A percentile compares a stretch with the other conserved stretches of the same genome.
Evolutionary conservation across 2,329 filamentous ascomycete species (phyloP).

Genomic region (Paracoccidioides lutzii): DNA sequence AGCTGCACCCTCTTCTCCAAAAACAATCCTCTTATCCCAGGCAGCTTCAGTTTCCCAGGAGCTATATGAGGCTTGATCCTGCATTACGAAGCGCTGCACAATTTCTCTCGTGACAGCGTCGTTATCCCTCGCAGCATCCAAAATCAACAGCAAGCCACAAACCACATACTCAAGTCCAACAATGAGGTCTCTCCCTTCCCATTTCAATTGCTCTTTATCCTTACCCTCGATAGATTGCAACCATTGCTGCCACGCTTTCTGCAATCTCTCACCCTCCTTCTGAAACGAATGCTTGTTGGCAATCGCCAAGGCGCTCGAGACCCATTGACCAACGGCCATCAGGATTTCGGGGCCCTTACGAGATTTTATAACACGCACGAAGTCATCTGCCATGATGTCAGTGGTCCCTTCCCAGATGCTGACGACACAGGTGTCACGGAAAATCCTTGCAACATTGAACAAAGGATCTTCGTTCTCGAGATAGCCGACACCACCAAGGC

Average conservation of each 20-base stretch:
- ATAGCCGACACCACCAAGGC: conserved; percentile 21
- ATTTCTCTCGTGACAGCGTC: conserved; percentile 20
- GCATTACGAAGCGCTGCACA: conserved; percentile 8
- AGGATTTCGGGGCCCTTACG: conserved; percentile 10
- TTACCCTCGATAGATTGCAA: conserved; percentile 5
- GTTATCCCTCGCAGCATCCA: conserved; percentile 23
- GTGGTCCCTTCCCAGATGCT: conserved; percentile 62
- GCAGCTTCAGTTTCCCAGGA: conserved; percentile 9
- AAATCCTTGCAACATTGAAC: conserved; percentile 54
- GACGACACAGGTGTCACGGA: conserved; percentile 50
- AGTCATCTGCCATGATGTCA: conserved; percentile 48
- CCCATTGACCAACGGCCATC: conserved; percentile 24
- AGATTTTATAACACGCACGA: conserved; percentile 32
- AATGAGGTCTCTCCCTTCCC: conserved; percentile 20
- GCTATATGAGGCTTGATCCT: neutral
- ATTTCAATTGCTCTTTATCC: conserved; percentile 18
- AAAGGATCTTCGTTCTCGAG: conserved; percentile 37
- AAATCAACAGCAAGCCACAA: conserved; percentile 19
- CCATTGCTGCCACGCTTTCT: conserved; percentile 10
- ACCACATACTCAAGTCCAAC: conserved; percentile 21
- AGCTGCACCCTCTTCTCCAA: conserved; percentile 4
- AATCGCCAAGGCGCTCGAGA: conserved; percentile 37
- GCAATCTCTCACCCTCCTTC: conserved; percentile 22
- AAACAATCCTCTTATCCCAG: conserved; percentile 13
- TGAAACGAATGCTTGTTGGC: conserved; percentile 35